Evolutionary conservation across 768 basidiomycete genomes (phyloP).

Genomic region (Royoungia palumana): DNA sequence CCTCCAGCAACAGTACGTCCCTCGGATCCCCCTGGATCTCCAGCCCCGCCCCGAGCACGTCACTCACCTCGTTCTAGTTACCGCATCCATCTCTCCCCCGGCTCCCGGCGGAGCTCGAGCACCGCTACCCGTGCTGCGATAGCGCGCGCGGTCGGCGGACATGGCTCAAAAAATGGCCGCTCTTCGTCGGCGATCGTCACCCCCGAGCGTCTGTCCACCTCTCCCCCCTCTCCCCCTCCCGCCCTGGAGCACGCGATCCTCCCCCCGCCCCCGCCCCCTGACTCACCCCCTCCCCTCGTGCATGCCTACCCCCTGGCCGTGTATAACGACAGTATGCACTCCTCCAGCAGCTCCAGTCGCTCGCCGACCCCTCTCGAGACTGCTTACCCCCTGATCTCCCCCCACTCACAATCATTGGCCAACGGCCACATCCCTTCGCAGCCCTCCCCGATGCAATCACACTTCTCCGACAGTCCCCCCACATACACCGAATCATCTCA

Average conservation of each 20-base stretch:
- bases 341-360: conserved; percentile 37
- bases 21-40: too few relatives aligned
- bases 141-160: conserved; percentile 38
- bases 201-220: conserved; percentile 26
- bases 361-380: conserved; percentile 47
- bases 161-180: conserved; percentile 23
- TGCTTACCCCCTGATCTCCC: conserved; percentile 37
- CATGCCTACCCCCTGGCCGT: conserved; percentile 37
- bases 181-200: conserved; percentile 23
- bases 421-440: conserved; percentile 34
- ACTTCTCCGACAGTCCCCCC: conserved; percentile 31
- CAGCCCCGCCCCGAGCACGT: conserved; percentile 15
- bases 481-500: conserved; percentile 32
- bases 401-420: conserved; percentile 35
- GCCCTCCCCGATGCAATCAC: conserved; percentile 28
- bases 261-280: conserved; percentile 40
- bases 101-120: conserved; percentile 63
- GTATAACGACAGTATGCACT: conserved; percentile 28
- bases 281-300: conserved; percentile 53
- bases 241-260: conserved; percentile 43
- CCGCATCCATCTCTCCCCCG: conserved; percentile 77
- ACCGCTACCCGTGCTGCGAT: conserved; percentile 55
- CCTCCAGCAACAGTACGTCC: conserved; percentile 44
- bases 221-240: conserved; percentile 36
- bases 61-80: conserved; percentile 45